Evolutionary conservation across 129 eudicot species (phyloP), one percentile per base, ranked within the genome.

Genomic region (Solidago caesia): DNA sequence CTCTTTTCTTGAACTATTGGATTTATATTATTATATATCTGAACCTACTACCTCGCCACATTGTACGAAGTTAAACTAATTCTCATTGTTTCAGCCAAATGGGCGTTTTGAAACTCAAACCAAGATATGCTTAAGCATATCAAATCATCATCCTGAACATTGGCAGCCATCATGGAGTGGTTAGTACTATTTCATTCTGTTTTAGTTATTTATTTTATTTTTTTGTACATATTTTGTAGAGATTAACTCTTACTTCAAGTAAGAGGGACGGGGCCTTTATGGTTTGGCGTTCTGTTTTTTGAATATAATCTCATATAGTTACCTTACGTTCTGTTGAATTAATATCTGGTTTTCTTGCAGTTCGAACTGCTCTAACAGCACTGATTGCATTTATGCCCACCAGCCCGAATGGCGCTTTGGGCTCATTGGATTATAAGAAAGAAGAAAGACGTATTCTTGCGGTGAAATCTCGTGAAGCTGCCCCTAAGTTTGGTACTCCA

Each of bases 141-240:
- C 99, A 48, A 95, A 95, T 81, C 96, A 95, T 83, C 99, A 95
- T 74, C 99, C 99, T 60, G 97, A 95, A 87, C 99, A 95, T 83
- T 95, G 99, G 99, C 99, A 95, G 81, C 99, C 99, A 67, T 95
- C 99, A 44, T 95, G 99, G 99, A 91, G 99, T 79, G 98, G 96
- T 93, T 88, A 83, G 5, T 14, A 33, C 48, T 51, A 2, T 42
- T 44, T 6, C 39, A 33, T 33, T 33, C 39, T 33, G 39, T 33
- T 3, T 33, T 33, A 33, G 39, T 25, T 70, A 1, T 33, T 29
- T 46, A 39, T 2, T 29, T 44, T 27, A 21, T 63, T 33, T 39
- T 14, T 12, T 33, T 33, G 67, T n/a, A 39, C 44, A 11, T 63
- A 11, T 10, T n/a, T 16, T 67, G 66, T 21, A 65, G 59, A 14